These are phyloP conservation scores for Cucurbitaria berberidis DNA, from an alignment of 2,329 filamentous ascomycete genomes.

Conservation along the genomic window DNA sequence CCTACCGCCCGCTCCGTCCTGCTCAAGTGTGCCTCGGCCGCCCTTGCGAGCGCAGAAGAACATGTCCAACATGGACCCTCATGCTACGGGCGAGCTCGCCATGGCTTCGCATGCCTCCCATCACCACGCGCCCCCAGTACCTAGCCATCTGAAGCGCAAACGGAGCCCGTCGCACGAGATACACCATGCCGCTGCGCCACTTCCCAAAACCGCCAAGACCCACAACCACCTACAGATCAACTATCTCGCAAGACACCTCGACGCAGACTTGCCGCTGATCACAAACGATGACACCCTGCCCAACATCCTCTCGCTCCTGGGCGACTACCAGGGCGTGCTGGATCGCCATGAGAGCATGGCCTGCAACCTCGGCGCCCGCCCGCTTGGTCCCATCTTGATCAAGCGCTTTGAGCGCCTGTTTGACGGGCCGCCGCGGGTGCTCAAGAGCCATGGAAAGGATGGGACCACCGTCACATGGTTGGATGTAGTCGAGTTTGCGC, in stretches of 20 bases:
- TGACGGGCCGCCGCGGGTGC: conserved; percentile 75
- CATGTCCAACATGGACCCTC: conserved; percentile 36
- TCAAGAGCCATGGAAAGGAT: conserved; percentile 67
- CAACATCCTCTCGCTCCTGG: conserved; percentile 73
- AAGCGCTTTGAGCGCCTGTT: conserved; percentile 88
- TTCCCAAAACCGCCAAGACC: conserved; percentile 61
- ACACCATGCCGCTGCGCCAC: conserved; percentile 43
- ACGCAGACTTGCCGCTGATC: conserved; percentile 67
- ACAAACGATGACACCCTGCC: conserved; percentile 73
- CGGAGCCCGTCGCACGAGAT: conserved; percentile 51
- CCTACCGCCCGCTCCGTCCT: conserved; percentile 20
- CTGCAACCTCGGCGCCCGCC: conserved; percentile 81
- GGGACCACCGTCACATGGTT: conserved; percentile 75
- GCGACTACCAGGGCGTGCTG: conserved; percentile 83
- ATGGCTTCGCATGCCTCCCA: conserved; percentile 30
- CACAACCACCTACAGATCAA: conserved; percentile 70
- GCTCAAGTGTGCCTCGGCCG: conserved; percentile 24
- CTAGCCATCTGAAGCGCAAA: conserved; percentile 54
- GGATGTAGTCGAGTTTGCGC: conserved; percentile 84
- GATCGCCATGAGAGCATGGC: conserved; percentile 87
- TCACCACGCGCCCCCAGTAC: conserved; percentile 27
- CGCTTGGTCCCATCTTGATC: conserved; percentile 80
- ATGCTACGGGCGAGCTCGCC: conserved; percentile 23
- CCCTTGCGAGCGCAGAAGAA: conserved; percentile 15
- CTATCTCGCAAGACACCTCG: conserved; percentile 68